phyloP scores from a whole-genome alignment of 257 asterid species.

The Coffea canephora region DNA sequence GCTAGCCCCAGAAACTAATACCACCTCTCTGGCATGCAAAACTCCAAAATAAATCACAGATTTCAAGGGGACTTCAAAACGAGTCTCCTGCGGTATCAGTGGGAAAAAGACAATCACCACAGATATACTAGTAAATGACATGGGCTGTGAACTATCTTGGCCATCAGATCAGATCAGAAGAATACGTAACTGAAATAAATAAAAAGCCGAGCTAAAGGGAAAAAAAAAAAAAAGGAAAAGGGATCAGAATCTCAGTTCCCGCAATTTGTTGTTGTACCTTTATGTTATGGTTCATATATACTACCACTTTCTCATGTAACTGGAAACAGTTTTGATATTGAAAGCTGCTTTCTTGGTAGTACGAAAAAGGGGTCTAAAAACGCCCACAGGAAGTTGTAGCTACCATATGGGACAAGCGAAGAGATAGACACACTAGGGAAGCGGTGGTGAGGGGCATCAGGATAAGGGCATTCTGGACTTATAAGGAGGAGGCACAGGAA shows the following conservation, averaged over 20 bases:
- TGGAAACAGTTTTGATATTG: slow-evolving; percentile 16
- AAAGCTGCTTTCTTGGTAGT: slow-evolving; percentile 11
- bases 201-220: background rate
- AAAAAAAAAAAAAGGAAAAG: background rate
- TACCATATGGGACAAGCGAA: slow-evolving; percentile 2
- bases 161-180: slow-evolving; percentile 6
- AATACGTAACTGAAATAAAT: background rate
- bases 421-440: background rate
- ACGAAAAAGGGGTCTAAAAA: slow-evolving; percentile 14
- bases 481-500: slow-evolving; percentile 8
- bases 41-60: slow-evolving; percentile 29
- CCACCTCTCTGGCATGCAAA: slow-evolving; percentile 20
- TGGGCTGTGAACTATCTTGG: slow-evolving; percentile 18
- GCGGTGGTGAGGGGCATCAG: background rate
- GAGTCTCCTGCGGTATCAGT: slow-evolving; percentile 17
- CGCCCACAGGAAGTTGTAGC: slow-evolving; percentile 21
- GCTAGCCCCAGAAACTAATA: background rate
- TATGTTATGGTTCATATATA: background rate
- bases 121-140: slow-evolving; percentile 18
- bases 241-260: slow-evolving; percentile 19
- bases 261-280: background rate
- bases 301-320: background rate
- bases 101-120: slow-evolving; percentile 31
- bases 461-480: slow-evolving; percentile 7
- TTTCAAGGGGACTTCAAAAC: slow-evolving; percentile 29